These are phyloP conservation scores for Ogataea angusta DNA, from an alignment of 805 yeast species.

Conservation along the genomic window DNA sequence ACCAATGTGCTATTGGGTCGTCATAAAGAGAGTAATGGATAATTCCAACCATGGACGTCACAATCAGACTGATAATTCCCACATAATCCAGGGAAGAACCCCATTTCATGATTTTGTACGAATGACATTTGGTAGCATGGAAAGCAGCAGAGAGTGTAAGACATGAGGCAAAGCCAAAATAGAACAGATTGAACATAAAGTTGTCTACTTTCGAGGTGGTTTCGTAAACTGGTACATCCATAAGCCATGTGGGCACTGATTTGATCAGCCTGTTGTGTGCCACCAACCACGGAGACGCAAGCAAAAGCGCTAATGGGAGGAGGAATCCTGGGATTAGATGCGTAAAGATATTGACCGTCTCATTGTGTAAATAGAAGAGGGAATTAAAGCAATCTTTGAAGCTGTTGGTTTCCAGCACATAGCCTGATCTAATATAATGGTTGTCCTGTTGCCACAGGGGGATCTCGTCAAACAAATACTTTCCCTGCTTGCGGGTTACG, in stretches of 20 bases:
- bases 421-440: slow-evolving; percentile 48
- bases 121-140: slow-evolving; percentile 51
- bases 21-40: slow-evolving; percentile 45
- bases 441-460: slow-evolving; percentile 58
- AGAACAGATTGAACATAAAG: slow-evolving; percentile 41
- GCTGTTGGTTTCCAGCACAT: slow-evolving; percentile 46
- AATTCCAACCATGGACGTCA: slow-evolving; percentile 42
- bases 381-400: slow-evolving; percentile 38
- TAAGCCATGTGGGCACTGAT: slow-evolving; percentile 23
- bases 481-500: neutral
- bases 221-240: slow-evolving; percentile 27
- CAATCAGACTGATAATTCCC: slow-evolving; percentile 51
- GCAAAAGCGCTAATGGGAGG: slow-evolving; percentile 23
- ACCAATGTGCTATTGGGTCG: slow-evolving; percentile 30
- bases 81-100: slow-evolving; percentile 55
- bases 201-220: slow-evolving; percentile 35
- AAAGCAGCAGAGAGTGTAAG: slow-evolving; percentile 47
- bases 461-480: slow-evolving; percentile 38
- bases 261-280: slow-evolving; percentile 17
- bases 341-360: slow-evolving; percentile 49
- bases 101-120: slow-evolving; percentile 38
- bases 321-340: slow-evolving; percentile 47
- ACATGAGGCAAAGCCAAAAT: slow-evolving; percentile 43
- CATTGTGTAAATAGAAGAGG: slow-evolving; percentile 47
- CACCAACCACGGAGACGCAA: slow-evolving; percentile 24